These are phyloP conservation scores for Penicillium ucsense DNA, from an alignment of 495 filamentous ascomycete genomes.

Conservation along the genomic window DNA sequence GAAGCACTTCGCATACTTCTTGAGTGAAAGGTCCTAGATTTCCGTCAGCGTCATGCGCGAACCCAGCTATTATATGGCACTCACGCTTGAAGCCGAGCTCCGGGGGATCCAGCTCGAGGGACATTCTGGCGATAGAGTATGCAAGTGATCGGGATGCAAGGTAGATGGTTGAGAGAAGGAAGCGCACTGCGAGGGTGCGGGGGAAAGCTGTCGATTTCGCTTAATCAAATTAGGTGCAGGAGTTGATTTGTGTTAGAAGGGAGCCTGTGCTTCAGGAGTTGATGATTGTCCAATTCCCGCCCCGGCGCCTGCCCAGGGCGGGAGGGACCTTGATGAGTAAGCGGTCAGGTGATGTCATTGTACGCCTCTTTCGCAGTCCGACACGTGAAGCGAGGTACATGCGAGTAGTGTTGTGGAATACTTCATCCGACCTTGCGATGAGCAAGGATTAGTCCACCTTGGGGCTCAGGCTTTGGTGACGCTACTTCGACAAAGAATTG, in stretches of 20 bases:
- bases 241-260: constrained; percentile 11
- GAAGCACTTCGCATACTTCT: constrained; percentile 77
- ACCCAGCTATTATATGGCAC: constrained; percentile 19
- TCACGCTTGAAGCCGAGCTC: constrained; percentile 91
- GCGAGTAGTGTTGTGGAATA: too few relatives aligned
- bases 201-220: constrained; percentile 9
- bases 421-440: too few relatives aligned
- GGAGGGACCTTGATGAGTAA: constrained; percentile 17
- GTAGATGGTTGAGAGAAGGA: not conserved
- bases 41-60: constrained; percentile 5
- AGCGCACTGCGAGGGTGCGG: not conserved
- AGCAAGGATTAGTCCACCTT: too few relatives aligned
- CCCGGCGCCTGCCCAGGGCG: too few relatives aligned
- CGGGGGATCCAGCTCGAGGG: constrained; percentile 79
- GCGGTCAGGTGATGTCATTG: constrained; percentile 19
- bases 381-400: too few relatives aligned
- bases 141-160: constrained; percentile 16
- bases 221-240: constrained; percentile 6
- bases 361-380: too few relatives aligned
- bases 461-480: too few relatives aligned
- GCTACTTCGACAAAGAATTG: too few relatives aligned
- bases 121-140: constrained; percentile 46
- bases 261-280: constrained; percentile 18
- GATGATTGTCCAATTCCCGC: constrained; percentile 12
- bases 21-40: constrained; percentile 76